phyloP scores from a whole-genome alignment of 805 yeast species.

The Sugiyamaella valdiviana region DNA sequence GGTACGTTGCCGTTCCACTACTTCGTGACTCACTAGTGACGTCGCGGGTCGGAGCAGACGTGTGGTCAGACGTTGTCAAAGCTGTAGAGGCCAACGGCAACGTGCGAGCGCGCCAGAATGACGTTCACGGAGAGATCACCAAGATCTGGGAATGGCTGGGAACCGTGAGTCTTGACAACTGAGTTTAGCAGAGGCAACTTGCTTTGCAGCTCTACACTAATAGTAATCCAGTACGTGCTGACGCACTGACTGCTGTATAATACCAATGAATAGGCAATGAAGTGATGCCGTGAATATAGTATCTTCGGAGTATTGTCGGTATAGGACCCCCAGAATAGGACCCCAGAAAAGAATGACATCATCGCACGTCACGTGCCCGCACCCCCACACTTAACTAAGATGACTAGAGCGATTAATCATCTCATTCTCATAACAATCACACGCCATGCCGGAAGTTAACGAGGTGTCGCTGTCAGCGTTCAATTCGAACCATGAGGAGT shows the following conservation, averaged over 20 bases:
- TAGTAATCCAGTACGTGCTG: too few relatives aligned
- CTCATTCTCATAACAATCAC: too few relatives aligned
- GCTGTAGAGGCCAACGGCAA: conserved; percentile 61
- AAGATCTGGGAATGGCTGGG: conserved; percentile 77
- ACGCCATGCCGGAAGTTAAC: conserved; percentile 21
- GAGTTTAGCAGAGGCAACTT: background rate
- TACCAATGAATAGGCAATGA: too few relatives aligned
- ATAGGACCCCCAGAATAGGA: too few relatives aligned
- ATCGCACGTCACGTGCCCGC: background rate
- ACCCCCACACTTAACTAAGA: background rate
- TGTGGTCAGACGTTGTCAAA: conserved; percentile 53
- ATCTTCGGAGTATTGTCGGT: too few relatives aligned
- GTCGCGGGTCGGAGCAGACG: conserved; percentile 4
- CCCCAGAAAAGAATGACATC: too few relatives aligned
- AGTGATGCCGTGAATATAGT: too few relatives aligned
- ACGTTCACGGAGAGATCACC: conserved; percentile 80
- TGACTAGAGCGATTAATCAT: background rate
- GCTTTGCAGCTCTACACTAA: too few relatives aligned
- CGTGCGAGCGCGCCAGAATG: conserved; percentile 55
- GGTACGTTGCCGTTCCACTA: conserved; percentile 15
- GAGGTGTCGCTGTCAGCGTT: conserved; percentile 43
- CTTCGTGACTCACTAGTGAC: conserved; percentile 15
- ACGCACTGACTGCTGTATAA: too few relatives aligned
- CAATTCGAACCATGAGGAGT: conserved; percentile 45
- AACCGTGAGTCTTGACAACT: background rate